phyloP scores from a whole-genome alignment of 2,329 filamentous ascomycete species.

The Tympanopsis confertula region DNA sequence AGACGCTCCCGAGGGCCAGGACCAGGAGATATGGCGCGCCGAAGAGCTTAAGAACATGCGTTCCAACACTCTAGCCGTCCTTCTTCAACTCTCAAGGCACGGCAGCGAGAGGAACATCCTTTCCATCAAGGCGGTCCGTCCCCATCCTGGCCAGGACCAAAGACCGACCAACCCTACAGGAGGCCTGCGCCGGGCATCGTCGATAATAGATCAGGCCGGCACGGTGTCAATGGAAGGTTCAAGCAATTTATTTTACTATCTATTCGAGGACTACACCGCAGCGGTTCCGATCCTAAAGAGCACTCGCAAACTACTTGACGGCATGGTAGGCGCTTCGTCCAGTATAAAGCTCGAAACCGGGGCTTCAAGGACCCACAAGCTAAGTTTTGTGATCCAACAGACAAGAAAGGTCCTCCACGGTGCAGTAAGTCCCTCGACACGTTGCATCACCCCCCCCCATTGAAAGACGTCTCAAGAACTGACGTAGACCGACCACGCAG shows the following conservation, averaged over 20 bases:
- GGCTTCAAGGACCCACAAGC: slow-evolving; percentile 1
- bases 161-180: too few relatives aligned
- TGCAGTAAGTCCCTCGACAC: slow-evolving; percentile 17
- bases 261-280: slow-evolving; percentile 55
- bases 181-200: too few relatives aligned
- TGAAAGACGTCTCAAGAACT: too few relatives aligned
- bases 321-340: slow-evolving; percentile 25
- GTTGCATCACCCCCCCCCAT: too few relatives aligned
- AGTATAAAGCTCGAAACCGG: slow-evolving; percentile 1
- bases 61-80: slow-evolving; percentile 22
- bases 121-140: slow-evolving; percentile 23
- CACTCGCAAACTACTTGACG: slow-evolving; percentile 31
- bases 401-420: slow-evolving; percentile 18
- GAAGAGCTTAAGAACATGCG: slow-evolving; percentile 21
- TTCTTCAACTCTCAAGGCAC: slow-evolving; percentile 22
- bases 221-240: slow-evolving; percentile 34
- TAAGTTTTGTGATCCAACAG: slow-evolving; percentile 12
- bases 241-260: slow-evolving; percentile 52
- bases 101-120: slow-evolving; percentile 28
- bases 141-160: too few relatives aligned
- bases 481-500: slow-evolving; percentile 5
- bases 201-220: too few relatives aligned
- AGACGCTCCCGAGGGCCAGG: slow-evolving; percentile 9
- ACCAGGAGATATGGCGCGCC: slow-evolving; percentile 9
- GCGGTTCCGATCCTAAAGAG: slow-evolving; percentile 40